phyloP scores from a whole-genome alignment of 2,329 filamentous ascomycete species.

The Colletotrichum acutatum region DNA sequence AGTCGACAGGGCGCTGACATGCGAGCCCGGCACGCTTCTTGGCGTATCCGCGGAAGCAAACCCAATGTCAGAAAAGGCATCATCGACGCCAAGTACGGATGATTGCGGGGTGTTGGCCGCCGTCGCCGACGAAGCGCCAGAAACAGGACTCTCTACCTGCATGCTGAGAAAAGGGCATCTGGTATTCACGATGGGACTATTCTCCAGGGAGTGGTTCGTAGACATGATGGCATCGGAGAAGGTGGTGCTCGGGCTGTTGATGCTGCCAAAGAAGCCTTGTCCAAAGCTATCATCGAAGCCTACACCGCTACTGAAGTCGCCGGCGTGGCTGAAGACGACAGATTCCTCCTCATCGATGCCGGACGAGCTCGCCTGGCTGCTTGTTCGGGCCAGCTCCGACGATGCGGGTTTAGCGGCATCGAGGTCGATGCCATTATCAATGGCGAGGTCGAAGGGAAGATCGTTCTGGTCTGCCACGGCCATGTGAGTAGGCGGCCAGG shows the following conservation, averaged over 20 bases:
- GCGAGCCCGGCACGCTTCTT: neutral
- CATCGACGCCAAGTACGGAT: neutral
- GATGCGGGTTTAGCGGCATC: neutral
- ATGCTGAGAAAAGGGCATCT: conserved; percentile 4
- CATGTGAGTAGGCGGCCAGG: neutral
- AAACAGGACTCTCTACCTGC: neutral
- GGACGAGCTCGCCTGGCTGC: conserved; percentile 24
- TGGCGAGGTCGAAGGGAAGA: conserved; percentile 12
- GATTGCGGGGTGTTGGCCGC: neutral
- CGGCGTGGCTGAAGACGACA: conserved; percentile 9
- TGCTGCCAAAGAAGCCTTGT: neutral
- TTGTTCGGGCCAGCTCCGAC: neutral
- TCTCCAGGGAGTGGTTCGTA: conserved; percentile 2
- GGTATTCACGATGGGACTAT: neutral
- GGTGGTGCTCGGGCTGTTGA: conserved; percentile 20
- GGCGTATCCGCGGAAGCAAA: neutral
- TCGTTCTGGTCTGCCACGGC: neutral
- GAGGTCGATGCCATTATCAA: conserved; percentile 12
- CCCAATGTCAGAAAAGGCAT: neutral
- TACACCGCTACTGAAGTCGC: neutral
- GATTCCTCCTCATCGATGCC: conserved; percentile 20
- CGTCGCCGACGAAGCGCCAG: neutral
- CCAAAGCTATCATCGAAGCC: conserved; percentile 9
- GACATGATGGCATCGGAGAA: conserved; percentile 12
- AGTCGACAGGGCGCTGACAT: conserved; percentile 7